Base-by-base conservation (phyloP, 768 basidiomycete species). In the Suillus decipiens region DNA sequence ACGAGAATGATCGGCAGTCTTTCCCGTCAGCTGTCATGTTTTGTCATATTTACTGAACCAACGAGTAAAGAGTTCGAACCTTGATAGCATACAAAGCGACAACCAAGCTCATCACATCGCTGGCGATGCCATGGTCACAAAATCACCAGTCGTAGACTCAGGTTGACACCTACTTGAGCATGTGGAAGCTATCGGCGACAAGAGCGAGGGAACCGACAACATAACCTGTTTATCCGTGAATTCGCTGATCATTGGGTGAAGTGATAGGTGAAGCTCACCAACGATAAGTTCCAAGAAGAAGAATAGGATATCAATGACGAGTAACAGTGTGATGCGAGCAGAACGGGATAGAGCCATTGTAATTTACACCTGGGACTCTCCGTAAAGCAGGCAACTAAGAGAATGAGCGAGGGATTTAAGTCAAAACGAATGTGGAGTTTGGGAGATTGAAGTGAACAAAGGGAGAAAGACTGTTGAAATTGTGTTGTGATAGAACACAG, bases 51-150 rank as follows among this genome's bases (percentile, higher is more conserved):
- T 10, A 41, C 10, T 5, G 17, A 8, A 55, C 6, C 33, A 8
- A 36, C 5, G 14, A 45, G 28, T 12, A 17, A 39, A n/a, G 5
- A n/a, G n/a, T n/a, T n/a, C 68, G 31, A 50, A 88, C 89, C 80
- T 89, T 93, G 79, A 96, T 93, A n/a, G 96, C 96, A 76, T 98
- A 97, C 10, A 99, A 86, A 1, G 96, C 97, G 58, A 99, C 95
- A 63, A 96, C 73, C 65, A 99, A 80, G 75, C 95, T 97, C 86
- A 97, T 86, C 69, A 97, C 94, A 83, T 99, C 97, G 80, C 96
- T 99, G 76, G 33, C 50, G 60, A 50, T 41, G 31, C 4, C 55
- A 56, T 57, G 51, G 43, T 48, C 62, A 63, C 61, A 56, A 71
- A 69, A 51, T 45, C 55, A 61, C 55, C 14, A 22, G 50, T 63